Percentiles rank a stretch among this genome's conserved stretches.
Evolutionary conservation across 2,329 filamentous ascomycete genomes (phyloP).

Genomic region (Colletotrichum spinosum): DNA sequence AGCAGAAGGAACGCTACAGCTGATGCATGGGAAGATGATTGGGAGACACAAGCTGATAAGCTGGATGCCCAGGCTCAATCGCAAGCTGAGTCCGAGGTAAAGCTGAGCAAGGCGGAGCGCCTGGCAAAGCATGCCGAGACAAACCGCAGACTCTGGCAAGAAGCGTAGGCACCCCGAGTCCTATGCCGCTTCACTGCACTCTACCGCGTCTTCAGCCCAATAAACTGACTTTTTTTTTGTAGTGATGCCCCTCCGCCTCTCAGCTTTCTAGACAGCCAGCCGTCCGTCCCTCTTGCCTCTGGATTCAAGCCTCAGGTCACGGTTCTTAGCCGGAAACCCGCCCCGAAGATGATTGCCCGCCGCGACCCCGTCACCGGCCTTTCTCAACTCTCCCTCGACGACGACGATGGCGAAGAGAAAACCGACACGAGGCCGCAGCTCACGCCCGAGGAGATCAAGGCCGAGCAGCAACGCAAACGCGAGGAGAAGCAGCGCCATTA

Average conservation of each 20-base stretch:
- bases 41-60: conserved; percentile 81
- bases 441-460: conserved; percentile 81
- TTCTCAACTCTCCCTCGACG: conserved; percentile 60
- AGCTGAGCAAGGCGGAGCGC: conserved; percentile 79
- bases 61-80: conserved; percentile 51
- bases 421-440: conserved; percentile 69
- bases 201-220: conserved; percentile 7
- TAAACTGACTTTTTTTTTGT: conserved; percentile 21
- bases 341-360: conserved; percentile 67
- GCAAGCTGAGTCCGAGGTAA: conserved; percentile 49
- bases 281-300: conserved; percentile 71
- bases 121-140: conserved; percentile 84
- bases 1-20: conserved; percentile 65
- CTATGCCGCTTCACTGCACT: not conserved
- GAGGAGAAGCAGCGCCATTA: conserved; percentile 94
- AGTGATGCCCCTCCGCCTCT: conserved; percentile 81
- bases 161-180: conserved; percentile 69
- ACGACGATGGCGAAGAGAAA: conserved; percentile 75
- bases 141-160: conserved; percentile 89
- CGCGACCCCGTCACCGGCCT: conserved; percentile 65
- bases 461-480: conserved; percentile 80
- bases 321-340: conserved; percentile 85
- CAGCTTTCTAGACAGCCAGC: conserved; percentile 78
- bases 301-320: conserved; percentile 87
- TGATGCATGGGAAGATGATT: conserved; percentile 92